phyloP scores from a whole-genome alignment of 2,329 filamentous ascomycete species.

The Kalaharituber pfeilii region DNA sequence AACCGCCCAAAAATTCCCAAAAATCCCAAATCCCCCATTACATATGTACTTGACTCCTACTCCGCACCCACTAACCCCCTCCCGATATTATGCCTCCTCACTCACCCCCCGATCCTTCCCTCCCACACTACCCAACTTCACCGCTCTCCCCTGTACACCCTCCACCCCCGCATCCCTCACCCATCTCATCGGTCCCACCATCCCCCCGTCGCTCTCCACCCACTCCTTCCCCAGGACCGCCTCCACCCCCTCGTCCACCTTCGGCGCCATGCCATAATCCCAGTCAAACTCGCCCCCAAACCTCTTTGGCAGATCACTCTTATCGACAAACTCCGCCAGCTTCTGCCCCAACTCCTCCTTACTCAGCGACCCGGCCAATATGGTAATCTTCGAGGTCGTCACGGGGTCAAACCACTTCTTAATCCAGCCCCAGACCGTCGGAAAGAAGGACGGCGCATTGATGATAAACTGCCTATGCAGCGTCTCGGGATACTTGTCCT shows the following conservation, averaged over 20 bases:
- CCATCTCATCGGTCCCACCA: not conserved
- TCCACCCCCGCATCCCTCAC: not conserved
- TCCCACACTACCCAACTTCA: not conserved
- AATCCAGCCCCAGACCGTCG: conserved; percentile 85
- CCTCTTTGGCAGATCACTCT: conserved; percentile 65
- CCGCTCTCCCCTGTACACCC: not conserved
- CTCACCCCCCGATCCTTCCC: not conserved
- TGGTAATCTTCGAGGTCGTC: conserved; percentile 91
- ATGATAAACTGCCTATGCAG: conserved; percentile 76
- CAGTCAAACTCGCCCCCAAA: conserved; percentile 82
- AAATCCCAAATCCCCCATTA: too few relatives aligned
- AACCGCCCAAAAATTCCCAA: not conserved
- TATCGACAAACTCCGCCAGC: conserved; percentile 64
- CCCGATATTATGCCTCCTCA: too few relatives aligned
- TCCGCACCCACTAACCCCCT: too few relatives aligned
- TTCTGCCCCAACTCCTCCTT: conserved; percentile 57
- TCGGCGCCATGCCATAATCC: conserved; percentile 56
- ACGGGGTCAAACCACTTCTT: conserved; percentile 92
- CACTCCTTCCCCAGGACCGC: conserved; percentile 37
- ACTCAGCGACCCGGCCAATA: conserved; percentile 38
- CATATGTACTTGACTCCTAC: too few relatives aligned
- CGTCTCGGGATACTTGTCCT: conserved; percentile 88
- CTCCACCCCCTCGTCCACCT: conserved; percentile 46
- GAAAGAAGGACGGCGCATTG: conserved; percentile 77
- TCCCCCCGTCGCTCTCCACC: not conserved